phyloP scores from a whole-genome alignment of 2,329 filamentous ascomycete species.

The Chrysoporthe deuterocubensis region DNA sequence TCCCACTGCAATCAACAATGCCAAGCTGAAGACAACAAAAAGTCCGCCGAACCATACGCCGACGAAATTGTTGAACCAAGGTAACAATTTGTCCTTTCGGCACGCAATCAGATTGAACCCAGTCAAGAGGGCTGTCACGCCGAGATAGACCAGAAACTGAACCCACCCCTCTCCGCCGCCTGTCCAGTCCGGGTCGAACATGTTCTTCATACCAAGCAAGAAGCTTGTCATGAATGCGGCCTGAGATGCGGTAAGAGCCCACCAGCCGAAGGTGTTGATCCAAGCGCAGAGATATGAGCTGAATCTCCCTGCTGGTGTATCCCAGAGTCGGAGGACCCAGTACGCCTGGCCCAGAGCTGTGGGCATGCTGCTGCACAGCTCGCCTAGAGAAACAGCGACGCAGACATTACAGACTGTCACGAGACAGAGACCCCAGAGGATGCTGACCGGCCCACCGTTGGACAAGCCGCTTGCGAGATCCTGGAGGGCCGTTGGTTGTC shows the following conservation, averaged over 20 bases:
- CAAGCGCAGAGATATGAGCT: conserved; percentile 61
- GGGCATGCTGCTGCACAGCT: conserved; percentile 62
- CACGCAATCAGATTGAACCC: conserved; percentile 41
- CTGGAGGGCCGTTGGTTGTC: not conserved
- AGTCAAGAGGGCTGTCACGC: conserved; percentile 32
- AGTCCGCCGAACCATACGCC: conserved; percentile 52
- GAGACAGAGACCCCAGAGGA: conserved; percentile 60
- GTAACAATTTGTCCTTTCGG: conserved; percentile 50
- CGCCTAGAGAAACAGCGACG: conserved; percentile 58
- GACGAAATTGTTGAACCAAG: conserved; percentile 58
- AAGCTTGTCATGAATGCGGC: conserved; percentile 63
- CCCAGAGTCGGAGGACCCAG: conserved; percentile 52
- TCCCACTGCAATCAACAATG: conserved; percentile 57
- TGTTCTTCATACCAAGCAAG: conserved; percentile 58
- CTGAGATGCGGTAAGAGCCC: conserved; percentile 58
- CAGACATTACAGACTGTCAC: conserved; percentile 57
- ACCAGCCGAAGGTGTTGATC: conserved; percentile 66
- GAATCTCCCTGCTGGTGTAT: conserved; percentile 47
- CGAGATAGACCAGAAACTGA: conserved; percentile 59
- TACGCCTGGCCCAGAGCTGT: conserved; percentile 64
- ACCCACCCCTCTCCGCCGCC: conserved; percentile 51
- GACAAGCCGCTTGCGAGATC: conserved; percentile 53
- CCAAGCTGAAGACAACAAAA: conserved; percentile 56
- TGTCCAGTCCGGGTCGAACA: conserved; percentile 51
- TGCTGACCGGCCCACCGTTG: conserved; percentile 57